phyloP scores from a whole-genome alignment of 441 rosid species.

The Euphorbia schlechtendalii region DNA sequence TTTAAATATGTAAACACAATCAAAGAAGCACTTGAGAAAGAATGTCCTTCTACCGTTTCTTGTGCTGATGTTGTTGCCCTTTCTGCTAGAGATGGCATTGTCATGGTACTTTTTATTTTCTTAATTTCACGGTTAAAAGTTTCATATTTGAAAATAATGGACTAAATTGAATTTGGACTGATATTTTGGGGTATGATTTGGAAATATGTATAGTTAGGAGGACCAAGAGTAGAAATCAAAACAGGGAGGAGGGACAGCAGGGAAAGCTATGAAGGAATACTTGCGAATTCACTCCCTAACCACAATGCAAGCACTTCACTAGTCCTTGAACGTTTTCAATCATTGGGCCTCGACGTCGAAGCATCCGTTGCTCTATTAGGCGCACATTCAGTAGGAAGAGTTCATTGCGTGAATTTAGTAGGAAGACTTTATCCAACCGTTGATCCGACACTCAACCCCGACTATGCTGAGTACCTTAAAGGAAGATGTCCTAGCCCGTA shows the following conservation, averaged over 20 bases:
- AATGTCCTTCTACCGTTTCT: conserved; percentile 75
- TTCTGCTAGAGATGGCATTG: conserved; percentile 80
- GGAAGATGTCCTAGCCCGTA: conserved; percentile 53
- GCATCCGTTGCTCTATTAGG: conserved; percentile 74
- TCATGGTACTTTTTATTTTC: conserved; percentile 34
- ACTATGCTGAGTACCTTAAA: conserved; percentile 56
- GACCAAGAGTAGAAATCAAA: conserved; percentile 74
- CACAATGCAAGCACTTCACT: conserved; percentile 60
- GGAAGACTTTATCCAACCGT: conserved; percentile 63
- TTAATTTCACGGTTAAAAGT: not conserved
- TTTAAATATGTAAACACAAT: conserved; percentile 66
- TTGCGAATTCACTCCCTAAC: conserved; percentile 47
- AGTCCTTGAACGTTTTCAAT: conserved; percentile 55
- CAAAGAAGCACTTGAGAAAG: conserved; percentile 68
- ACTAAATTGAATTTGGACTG: not conserved
- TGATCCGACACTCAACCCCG: conserved; percentile 61
- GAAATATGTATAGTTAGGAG: conserved; percentile 43
- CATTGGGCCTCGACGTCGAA: conserved; percentile 56
- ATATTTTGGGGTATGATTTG: too few relatives aligned
- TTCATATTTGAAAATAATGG: not conserved
- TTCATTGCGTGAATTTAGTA: conserved; percentile 67
- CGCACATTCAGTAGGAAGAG: conserved; percentile 84
- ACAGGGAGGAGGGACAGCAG: conserved; percentile 72
- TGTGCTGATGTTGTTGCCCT: conserved; percentile 83
- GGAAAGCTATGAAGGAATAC: conserved; percentile 41